Evolutionary conservation across 768 basidiomycete species (phyloP), one percentile per base, ranked within the genome.

Genomic region (Suillus placidus): DNA sequence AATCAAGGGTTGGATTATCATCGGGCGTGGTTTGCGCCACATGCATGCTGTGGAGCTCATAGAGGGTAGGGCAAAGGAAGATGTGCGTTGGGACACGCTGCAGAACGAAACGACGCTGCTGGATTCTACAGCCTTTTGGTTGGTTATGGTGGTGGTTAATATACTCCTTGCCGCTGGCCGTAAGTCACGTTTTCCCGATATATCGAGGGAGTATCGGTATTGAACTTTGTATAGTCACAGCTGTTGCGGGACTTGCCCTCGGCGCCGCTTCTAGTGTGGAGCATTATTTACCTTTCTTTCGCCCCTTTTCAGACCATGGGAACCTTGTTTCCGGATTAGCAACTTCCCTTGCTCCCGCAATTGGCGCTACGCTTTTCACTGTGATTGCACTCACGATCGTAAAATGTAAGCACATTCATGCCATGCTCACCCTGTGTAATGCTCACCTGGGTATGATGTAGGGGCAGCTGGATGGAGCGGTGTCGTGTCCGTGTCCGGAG

Each of bases 11-110:
- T 94, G 92, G 91, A 72, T 95, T 62, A 77, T 95, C 72, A 83
- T 92, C 47, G 93, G 93, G 10, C 81, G 85, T 34, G 91, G 90
- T 1, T 74, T 93, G 65, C 76, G 86, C 63, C 84, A 82, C 69
- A 73, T 94, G 34, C 87, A 86, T 37, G 87, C 87, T 2, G 76
- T 90, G 6, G 79, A 90, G 72, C 77, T 90, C 42, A 92, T 95
- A 30, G 89, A 92, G 72, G 93, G 93, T 2, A 79, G 90, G 65
- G 89, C 91, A 16, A 93, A 91, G 74, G 92, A 94, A 71, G 92
- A 94, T 73, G 86, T 95, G 42, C 78, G 89, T 62, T 95, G 92
- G 92, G 87, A 88, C 65, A 87, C 91, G 32, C 77, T 94, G 58
- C 90, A 91, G 75, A 81, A 84, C 66, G 84, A 87, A 73, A 79